Base-by-base conservation (phyloP, 1,139 yeast genomes). In the Yamadazyma diddensiae region DNA sequence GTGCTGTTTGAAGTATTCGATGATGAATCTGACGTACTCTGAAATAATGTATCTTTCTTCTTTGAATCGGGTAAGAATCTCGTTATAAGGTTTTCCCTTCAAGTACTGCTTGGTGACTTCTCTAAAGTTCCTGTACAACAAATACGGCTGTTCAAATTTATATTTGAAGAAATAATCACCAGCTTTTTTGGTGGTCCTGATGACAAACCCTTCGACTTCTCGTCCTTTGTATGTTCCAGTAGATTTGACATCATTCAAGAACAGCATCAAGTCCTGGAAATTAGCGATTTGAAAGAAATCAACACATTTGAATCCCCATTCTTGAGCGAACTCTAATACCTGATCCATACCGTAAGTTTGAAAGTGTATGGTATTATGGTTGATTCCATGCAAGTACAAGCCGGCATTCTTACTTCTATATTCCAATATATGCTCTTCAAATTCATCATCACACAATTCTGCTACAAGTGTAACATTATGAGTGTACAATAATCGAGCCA, bases 131-230 rank as follows among this genome's bases (percentile, higher is more conserved):
- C 99, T 72, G 54, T 88, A 94, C 68, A 94, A 72, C 33, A 87
- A 62, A 50, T 94, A 94, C 0, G 98, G 98, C 57, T 94, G 96
- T 45, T 88, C 95, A 54, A 94, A 92, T 57, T 94, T 94, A 63
- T 69, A 92, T 60, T 94, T 94, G 74, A 88, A 94, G 57, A 94
- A 87, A 49, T 73, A 87, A 10, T 52, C 55, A 11, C 35, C 44
- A 11, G 43, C 38, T 3, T 21, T 16, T 6, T n/a, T 22, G 30
- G 64, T 60, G 46, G 92, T 77, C 32, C 98, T 67, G 5, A 94
- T 67, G 2, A 94, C 99, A 61, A 92, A 94, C 0, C 99, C 99
- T 60, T 94, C 99, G 5, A 86, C 73, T 45, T 87, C 97, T 27
- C 68, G 62, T 2, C 72, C 79, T 1, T 82, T 60, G 61, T 79